Percentiles rank a stretch among this genome's conserved stretches.
Evolutionary conservation across 768 basidiomycete species (phyloP).

Genomic region (Lactarius vividus): DNA sequence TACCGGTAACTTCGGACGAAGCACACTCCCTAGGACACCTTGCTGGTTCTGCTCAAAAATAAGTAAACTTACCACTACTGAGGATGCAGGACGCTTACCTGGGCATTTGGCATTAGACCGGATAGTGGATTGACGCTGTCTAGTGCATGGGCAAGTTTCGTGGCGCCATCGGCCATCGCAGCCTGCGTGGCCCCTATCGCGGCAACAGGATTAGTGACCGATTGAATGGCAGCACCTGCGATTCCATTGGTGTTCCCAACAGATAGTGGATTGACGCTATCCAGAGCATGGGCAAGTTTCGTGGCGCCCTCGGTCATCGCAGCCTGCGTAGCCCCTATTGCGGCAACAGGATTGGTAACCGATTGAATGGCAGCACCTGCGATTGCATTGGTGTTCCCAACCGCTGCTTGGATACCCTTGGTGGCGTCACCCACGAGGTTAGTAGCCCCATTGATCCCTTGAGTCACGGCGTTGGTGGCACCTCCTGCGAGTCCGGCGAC

Average conservation of each 20-base stretch:
- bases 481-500: neutral
- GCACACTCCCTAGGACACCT: neutral
- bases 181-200: slow-evolving; percentile 4
- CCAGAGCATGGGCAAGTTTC: slow-evolving; percentile 1
- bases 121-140: slow-evolving; percentile 3
- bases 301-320: neutral
- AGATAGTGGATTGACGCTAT: too few species aligned
- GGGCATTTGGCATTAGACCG: neutral
- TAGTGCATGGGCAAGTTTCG: slow-evolving; percentile 1
- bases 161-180: neutral
- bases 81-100: neutral
- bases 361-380: neutral
- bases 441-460: neutral
- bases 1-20: slow-evolving; percentile 14
- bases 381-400: neutral
- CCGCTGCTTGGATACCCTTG: neutral
- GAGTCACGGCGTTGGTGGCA: neutral
- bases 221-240: neutral
- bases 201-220: neutral
- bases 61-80: neutral
- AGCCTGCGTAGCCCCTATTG: slow-evolving; percentile 2
- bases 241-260: slow-evolving; percentile 1
- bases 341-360: neutral
- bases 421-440: neutral
- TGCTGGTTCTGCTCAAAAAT: neutral